Base-by-base conservation (phyloP, 306 rosid species). In the Cucurbita maxima region DNA sequence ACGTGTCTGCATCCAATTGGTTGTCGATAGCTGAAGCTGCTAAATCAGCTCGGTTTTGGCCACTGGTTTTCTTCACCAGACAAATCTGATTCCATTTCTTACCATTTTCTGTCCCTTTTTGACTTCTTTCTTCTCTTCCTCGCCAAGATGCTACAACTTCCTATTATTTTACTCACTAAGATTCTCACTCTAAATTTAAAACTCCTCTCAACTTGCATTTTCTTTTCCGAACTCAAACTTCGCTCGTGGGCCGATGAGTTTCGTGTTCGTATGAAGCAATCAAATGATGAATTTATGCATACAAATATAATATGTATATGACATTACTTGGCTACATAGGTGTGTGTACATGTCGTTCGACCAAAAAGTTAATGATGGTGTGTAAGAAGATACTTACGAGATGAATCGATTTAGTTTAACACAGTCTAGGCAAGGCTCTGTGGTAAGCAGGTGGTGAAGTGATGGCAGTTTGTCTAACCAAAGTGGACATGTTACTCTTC, bases 401-500 rank as follows among this genome's bases (percentile, higher is more conserved):
- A 30, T 30, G 34, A 30, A 3, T 30, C 34, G 3, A 30, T 30
- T 15, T 6, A 4, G 8, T 20, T 88, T 82, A 89, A 80, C 96
- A 92, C 16, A 85, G 81, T 83, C 87, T 82, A 44, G 85, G 79
- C 18, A 71, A 69, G 64, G 79, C 62, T 85, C 85, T 78, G n/a
- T 76, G 84, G 64, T 63, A 63, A 40, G 14, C 7, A 40, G 76
- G 62, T 72, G 88, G 84, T 60, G 82, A 72, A 67, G 79, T 60
- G n/a, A 62, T 56, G 10, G 76, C 78, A 78, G 70, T 79, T 36
- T 70, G 77, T 68, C 77, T 73, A 20, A 59, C 81, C 73, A 87
- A 63, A 75, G 52, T 87, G n/a, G 85, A 80, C 87, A 89, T 82
- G 6, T 84, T 90, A 72, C 82, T 77, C 75, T 86, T 86, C 89